Base-by-base conservation (phyloP, 371 early-diverging fungal species). In the Rhizoclosmatium hyalinum region DNA sequence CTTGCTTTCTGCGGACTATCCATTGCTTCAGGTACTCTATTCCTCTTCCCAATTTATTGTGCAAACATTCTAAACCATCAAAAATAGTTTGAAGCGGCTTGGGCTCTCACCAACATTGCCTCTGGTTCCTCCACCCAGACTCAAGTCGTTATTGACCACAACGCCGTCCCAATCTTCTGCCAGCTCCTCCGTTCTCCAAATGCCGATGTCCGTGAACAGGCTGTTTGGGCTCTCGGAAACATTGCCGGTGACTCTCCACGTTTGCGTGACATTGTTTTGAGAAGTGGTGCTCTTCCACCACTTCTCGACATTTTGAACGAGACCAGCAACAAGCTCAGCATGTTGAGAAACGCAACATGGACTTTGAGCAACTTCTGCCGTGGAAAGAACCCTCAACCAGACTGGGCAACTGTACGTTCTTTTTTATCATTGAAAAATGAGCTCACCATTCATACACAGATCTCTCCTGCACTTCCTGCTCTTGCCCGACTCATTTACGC, bases 31-130 rank as follows among this genome's bases (percentile, higher is more conserved):
- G 91, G 98, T 96, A 89, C 75, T 69, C 43, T 24, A 54, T 53
- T 32, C 21, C 55, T 69, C 43, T 19, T 42, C 32, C 65, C 46
- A 39, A 32, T 42, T 39, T 43, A 58, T 76, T 70, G 17, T 8
- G 12, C n/a, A 61, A 12, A 5, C 61, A 2, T 19, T 47, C 54
- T 65, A 0, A 10, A 10, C 45, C 45, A 17, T 8, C 41, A 69
- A 39, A 61, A 57, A 47, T 89, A 98, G 94, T 97, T 99, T 83
- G 99, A 99, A 86, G 94, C 99, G 69, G 99, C 99, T 17, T 99
- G 99, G 99, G 99, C 98, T 50, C 88, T 99, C 76, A 99, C 99
- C 73, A 99, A 99, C 86, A 99, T 99, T 83, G 99, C 99, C 17
- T 99, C 99, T 4, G 99, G 99, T 39, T 92, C 95, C 17, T 94